Percentiles rank a stretch among this genome's conserved stretches.
These are phyloP conservation scores for Linum trigynum DNA, from an alignment of 345 rosid genomes.

Conservation along the genomic window DNA sequence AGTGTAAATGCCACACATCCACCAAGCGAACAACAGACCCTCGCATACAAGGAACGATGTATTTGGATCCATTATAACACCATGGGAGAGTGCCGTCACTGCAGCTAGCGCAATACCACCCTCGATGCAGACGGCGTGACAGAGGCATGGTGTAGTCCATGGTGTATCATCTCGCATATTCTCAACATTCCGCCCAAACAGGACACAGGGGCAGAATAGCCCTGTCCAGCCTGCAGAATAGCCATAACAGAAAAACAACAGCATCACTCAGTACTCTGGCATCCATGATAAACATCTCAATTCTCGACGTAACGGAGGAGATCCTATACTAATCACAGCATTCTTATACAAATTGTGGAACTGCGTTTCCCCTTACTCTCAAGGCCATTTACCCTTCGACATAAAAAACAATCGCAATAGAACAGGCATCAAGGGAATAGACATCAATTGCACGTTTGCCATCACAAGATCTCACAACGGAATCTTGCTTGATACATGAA, in stretches of 20 bases:
- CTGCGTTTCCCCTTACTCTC: too few relatives aligned
- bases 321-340: too few relatives aligned
- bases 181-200: constrained; percentile 80
- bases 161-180: constrained; percentile 63
- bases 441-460: too few relatives aligned
- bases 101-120: constrained; percentile 77
- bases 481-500: not conserved
- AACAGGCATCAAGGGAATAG: too few relatives aligned
- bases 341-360: too few relatives aligned
- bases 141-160: constrained; percentile 75
- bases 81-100: constrained; percentile 57
- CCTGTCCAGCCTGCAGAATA: constrained; percentile 62
- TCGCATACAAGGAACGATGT: constrained; percentile 73
- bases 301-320: too few relatives aligned
- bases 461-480: not conserved
- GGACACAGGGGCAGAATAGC: constrained; percentile 83
- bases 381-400: too few relatives aligned
- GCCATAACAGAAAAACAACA: not conserved
- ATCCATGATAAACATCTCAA: too few relatives aligned
- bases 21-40: constrained; percentile 90
- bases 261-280: too few relatives aligned
- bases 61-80: constrained; percentile 46
- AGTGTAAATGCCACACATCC: constrained; percentile 97
- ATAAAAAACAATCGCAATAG: too few relatives aligned
- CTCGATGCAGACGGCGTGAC: constrained; percentile 75